Percentiles rank a stretch among this genome's conserved stretches.
Evolutionary conservation across 2,329 filamentous ascomycete genomes (phyloP).

Genomic region (Phyllosticta paracitricarpa): DNA sequence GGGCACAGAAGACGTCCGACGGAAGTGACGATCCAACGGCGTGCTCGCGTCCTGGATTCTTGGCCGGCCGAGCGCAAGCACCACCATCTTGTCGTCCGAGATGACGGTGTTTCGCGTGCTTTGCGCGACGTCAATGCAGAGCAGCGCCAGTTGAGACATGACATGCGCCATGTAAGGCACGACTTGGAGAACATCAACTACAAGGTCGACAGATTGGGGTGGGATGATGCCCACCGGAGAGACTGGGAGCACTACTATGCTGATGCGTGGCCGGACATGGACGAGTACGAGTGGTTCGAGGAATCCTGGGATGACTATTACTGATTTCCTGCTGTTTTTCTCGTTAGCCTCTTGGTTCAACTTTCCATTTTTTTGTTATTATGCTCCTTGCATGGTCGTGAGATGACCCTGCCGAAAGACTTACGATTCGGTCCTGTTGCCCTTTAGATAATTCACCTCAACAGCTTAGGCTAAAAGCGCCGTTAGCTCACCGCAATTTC

Average conservation of each 20-base stretch:
- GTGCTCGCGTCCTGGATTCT: background rate
- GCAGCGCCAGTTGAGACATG: slow-evolving; percentile 2
- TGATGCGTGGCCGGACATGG: background rate
- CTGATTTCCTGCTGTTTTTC: background rate
- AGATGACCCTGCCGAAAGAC: background rate
- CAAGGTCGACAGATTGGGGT: background rate
- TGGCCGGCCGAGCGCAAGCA: background rate
- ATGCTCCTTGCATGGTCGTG: too few species aligned
- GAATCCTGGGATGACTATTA: slow-evolving; percentile 7
- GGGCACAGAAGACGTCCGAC: background rate
- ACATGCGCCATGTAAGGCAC: background rate
- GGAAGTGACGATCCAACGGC: background rate
- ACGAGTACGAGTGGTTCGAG: background rate
- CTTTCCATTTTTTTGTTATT: background rate
- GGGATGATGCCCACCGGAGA: background rate
- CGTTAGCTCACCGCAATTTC: too few species aligned
- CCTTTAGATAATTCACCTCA: too few species aligned
- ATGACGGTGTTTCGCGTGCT: background rate
- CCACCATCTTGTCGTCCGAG: background rate
- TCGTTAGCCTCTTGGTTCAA: background rate
- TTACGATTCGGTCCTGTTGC: background rate
- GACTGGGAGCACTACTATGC: background rate
- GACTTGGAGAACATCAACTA: background rate
- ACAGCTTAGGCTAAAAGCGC: too few species aligned
- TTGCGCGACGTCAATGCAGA: background rate